These are phyloP conservation scores for Corynespora cassiicola DNA, from an alignment of 2,329 filamentous ascomycete species.

Conservation along the genomic window DNA sequence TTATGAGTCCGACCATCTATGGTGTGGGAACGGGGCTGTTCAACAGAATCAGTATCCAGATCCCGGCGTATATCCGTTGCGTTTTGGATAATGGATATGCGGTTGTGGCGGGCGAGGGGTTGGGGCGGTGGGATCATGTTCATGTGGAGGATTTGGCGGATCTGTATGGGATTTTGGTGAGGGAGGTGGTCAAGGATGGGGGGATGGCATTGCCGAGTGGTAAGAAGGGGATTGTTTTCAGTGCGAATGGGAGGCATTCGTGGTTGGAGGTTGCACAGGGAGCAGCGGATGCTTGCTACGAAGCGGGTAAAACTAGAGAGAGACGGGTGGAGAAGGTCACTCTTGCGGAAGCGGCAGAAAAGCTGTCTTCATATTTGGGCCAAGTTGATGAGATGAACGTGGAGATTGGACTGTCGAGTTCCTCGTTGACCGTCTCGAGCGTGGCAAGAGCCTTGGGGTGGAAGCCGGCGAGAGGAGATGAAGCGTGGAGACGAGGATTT, in stretches of 20 bases:
- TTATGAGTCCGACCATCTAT: conserved; percentile 58
- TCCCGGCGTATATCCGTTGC: not conserved
- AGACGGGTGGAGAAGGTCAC: conserved; percentile 3
- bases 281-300: conserved; percentile 5
- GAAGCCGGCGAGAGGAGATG: conserved; percentile 4
- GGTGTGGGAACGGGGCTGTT: conserved; percentile 53
- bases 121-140: conserved; percentile 8
- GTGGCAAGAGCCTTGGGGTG: conserved; percentile 7
- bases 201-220: conserved; percentile 5
- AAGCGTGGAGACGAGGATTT: conserved; percentile 6
- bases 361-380: conserved; percentile 2
- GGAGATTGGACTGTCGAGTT: conserved; percentile 6
- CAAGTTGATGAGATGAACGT: conserved; percentile 4
- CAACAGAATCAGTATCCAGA: conserved; percentile 39
- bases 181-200: conserved; percentile 4
- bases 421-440: conserved; percentile 4
- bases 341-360: conserved; percentile 3
- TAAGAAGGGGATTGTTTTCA: conserved; percentile 8
- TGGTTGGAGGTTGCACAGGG: conserved; percentile 10
- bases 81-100: not conserved
- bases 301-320: conserved; percentile 1
- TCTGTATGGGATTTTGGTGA: conserved; percentile 6
- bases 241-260: conserved; percentile 6
- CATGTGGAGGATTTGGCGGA: conserved; percentile 11
- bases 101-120: conserved; percentile 5